Evolutionary conservation across 75 land plant genomes (phyloP).

Genomic region (Gnetum montanum): DNA sequence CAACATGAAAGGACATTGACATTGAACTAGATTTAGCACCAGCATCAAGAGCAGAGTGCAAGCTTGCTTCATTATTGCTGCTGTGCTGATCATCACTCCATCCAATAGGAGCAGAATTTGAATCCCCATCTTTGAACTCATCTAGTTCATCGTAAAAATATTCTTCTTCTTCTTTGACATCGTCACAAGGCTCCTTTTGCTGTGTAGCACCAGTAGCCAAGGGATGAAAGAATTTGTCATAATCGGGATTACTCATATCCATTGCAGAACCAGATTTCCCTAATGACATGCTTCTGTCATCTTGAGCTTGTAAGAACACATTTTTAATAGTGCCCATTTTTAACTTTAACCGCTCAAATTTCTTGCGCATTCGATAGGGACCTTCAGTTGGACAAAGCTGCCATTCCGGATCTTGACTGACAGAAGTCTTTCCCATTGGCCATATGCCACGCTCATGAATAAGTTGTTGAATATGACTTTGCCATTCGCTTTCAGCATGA

Average conservation of each 20-base stretch:
- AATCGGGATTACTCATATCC: constrained; percentile 35
- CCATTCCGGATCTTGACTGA: constrained; percentile 61
- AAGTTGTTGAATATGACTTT: constrained; percentile 83
- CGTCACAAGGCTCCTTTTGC: constrained; percentile 18
- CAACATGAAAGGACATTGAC: constrained; percentile 29
- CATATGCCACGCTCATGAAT: constrained; percentile 93
- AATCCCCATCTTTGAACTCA: constrained; percentile 37
- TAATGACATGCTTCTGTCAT: constrained; percentile 16
- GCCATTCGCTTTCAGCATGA: constrained; percentile 99
- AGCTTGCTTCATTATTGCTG: constrained; percentile 50
- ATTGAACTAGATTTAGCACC: constrained; percentile 46
- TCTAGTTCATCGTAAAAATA: constrained; percentile 48
- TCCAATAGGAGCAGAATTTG: constrained; percentile 26
- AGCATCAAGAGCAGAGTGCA: constrained; percentile 59
- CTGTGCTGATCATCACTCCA: constrained; percentile 72
- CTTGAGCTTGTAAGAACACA: constrained; percentile 26
- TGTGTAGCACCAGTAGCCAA: constrained; percentile 31
- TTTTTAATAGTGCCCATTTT: constrained; percentile 49
- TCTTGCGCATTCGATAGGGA: constrained; percentile 96
- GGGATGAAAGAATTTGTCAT: constrained; percentile 46
- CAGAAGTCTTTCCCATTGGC: constrained; percentile 41
- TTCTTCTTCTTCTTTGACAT: constrained; percentile 39
- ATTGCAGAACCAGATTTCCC: constrained; percentile 25
- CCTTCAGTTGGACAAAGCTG: constrained; percentile 98
- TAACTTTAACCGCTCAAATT: constrained; percentile 66